Conservation (phyloP, 2,329 filamentous ascomycete species). For the Colletotrichum noveboracense region DNA sequence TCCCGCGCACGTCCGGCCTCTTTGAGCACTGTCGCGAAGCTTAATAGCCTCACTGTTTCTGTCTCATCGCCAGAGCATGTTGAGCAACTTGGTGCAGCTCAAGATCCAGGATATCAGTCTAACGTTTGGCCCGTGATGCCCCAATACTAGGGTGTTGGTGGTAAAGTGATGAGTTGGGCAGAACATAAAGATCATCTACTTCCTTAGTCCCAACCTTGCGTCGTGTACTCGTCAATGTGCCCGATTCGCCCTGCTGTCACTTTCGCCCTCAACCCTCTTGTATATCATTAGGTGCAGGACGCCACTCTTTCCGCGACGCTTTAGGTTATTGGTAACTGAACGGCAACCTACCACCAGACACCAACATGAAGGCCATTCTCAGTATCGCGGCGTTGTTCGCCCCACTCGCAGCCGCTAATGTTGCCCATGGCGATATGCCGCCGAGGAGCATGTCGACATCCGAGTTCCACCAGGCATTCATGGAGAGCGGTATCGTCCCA, state of each 20-base stretch:
- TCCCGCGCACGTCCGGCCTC: constrained; percentile 3
- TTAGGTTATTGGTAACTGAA: not conserved
- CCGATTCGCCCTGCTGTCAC: not conserved
- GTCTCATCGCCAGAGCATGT: constrained; percentile 12
- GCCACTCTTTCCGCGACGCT: not conserved
- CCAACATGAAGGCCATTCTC: constrained; percentile 1
- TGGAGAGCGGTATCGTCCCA: constrained; percentile 30
- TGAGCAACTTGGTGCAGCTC: not conserved
- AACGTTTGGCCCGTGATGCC: not conserved
- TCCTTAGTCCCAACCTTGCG: not conserved
- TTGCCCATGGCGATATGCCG: constrained; percentile 1
- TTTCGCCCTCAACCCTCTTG: too few species aligned
- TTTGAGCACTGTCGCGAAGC: not conserved
- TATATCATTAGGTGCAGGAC: not conserved
- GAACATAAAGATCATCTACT: not conserved
- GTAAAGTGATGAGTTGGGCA: not conserved
- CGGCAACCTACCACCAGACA: too few species aligned
- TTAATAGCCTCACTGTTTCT: constrained; percentile 2
- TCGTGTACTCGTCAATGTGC: not conserved
- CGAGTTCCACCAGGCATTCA: constrained; percentile 29
- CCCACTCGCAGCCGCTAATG: not conserved
- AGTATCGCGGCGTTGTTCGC: not conserved
- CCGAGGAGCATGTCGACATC: constrained; percentile 25
- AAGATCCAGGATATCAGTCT: not conserved
- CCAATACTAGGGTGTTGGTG: not conserved